Conservation (phyloP, 139 green algal species). For the Haematococcus lacustris region DNA sequence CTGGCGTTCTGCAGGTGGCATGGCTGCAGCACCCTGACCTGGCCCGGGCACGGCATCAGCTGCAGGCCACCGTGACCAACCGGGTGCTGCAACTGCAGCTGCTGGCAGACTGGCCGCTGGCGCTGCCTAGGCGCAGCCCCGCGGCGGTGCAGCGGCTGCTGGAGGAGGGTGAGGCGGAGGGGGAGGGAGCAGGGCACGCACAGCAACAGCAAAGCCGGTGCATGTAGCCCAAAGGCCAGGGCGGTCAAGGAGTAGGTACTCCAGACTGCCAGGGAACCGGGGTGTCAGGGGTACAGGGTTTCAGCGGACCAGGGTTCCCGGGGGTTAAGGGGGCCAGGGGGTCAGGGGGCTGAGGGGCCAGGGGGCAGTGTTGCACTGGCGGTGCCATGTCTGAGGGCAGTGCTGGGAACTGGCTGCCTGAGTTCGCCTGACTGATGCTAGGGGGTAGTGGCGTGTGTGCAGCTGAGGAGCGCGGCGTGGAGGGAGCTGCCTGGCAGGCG, state of each 20-base stretch:
- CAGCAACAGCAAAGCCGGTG: neutral
- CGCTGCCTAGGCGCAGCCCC: constrained; percentile 1
- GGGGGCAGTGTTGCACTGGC: neutral
- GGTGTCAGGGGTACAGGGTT: neutral
- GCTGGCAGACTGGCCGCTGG: constrained; percentile 18
- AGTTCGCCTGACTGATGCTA: neutral
- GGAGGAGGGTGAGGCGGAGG: constrained; percentile 12
- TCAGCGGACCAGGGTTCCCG: neutral
- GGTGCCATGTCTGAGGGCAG: neutral
- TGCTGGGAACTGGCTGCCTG: neutral
- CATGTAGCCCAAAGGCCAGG: neutral
- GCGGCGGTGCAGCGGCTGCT: constrained; percentile 18
- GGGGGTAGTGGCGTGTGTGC: neutral
- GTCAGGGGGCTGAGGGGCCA: neutral
- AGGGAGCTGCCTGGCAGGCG: neutral
- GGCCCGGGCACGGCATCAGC: neutral
- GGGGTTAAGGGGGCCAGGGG: neutral
- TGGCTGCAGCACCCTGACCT: neutral
- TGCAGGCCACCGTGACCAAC: constrained; percentile 3
- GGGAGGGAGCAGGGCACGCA: neutral
- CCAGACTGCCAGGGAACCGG: neutral
- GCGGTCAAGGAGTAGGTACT: neutral
- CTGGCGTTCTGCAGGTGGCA: neutral
- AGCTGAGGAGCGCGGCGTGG: constrained; percentile 7
- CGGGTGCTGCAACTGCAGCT: constrained; percentile 24